phyloP scores from a whole-genome alignment of 2,329 filamentous ascomycete genomes.

The Camillea tinctor region DNA sequence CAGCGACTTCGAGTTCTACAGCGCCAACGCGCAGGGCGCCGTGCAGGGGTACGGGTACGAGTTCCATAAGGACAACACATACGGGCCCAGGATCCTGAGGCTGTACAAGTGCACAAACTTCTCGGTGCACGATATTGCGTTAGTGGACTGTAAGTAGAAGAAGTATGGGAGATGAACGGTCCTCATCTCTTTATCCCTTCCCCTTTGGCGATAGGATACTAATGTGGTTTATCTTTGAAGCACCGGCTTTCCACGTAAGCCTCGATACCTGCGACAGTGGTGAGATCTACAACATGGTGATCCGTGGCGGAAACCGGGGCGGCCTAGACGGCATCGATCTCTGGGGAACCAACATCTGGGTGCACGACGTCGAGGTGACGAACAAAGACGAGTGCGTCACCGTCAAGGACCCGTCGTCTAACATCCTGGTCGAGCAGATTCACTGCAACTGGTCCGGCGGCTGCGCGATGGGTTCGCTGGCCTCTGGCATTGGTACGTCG shows the following conservation, averaged over 20 bases:
- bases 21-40: constrained; percentile 39
- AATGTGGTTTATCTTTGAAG: not conserved
- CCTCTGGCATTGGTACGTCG: constrained; percentile 36
- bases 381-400: constrained; percentile 34
- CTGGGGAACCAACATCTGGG: constrained; percentile 53
- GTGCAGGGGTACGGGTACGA: constrained; percentile 49
- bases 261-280: constrained; percentile 47
- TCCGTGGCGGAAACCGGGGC: constrained; percentile 48
- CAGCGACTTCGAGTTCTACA: constrained; percentile 48
- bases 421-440: constrained; percentile 56
- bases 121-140: constrained; percentile 45
- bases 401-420: not conserved
- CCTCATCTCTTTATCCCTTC: not conserved
- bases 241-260: constrained; percentile 41
- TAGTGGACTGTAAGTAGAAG: constrained; percentile 44
- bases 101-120: constrained; percentile 43
- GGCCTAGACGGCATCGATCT: constrained; percentile 58
- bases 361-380: constrained; percentile 60
- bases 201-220: too few relatives aligned
- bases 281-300: constrained; percentile 54
- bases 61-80: constrained; percentile 35
- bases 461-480: constrained; percentile 57
- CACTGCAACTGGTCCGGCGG: constrained; percentile 60
- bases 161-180: too few relatives aligned
- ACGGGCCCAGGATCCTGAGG: constrained; percentile 44